Evolutionary conservation across 2,329 filamentous ascomycete genomes (phyloP).

Genomic region (Stachybotrys elegans): DNA sequence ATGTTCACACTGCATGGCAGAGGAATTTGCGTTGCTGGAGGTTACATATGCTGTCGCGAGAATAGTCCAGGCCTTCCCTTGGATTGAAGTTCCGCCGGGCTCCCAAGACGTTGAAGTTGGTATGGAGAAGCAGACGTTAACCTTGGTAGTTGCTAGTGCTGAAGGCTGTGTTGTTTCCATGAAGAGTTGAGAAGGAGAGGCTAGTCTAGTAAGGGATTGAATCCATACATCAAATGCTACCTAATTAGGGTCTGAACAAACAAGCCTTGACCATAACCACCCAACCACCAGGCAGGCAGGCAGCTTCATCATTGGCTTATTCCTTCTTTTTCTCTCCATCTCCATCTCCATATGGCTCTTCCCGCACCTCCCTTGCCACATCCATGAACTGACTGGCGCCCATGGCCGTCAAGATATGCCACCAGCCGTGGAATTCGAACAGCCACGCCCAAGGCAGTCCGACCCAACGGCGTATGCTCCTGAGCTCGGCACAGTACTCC

Average conservation of each 20-base stretch:
- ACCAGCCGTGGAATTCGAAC: constrained; percentile 59
- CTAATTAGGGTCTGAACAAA: no score
- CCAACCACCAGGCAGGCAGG: no score
- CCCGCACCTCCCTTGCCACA: constrained; percentile 20
- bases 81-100: constrained; percentile 10
- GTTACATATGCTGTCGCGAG: constrained; percentile 10
- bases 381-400: constrained; percentile 40
- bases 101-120: constrained; percentile 13
- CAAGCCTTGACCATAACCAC: no score
- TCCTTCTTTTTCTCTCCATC: no score
- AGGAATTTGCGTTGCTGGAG: constrained; percentile 24
- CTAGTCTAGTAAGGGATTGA: no score
- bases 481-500: constrained; percentile 44
- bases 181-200: background rate
- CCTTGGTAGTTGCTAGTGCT: constrained; percentile 11
- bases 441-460: constrained; percentile 52
- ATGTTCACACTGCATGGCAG: constrained; percentile 5
- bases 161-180: no score
- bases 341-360: constrained; percentile 14
- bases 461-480: constrained; percentile 34
- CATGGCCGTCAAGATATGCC: constrained; percentile 56
- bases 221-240: no score
- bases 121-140: constrained; percentile 15
- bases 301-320: no score
- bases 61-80: constrained; percentile 11